Evolutionary conservation across 2,329 filamentous ascomycete genomes (phyloP).

Genomic region (Akanthomyces uredinophilus): DNA sequence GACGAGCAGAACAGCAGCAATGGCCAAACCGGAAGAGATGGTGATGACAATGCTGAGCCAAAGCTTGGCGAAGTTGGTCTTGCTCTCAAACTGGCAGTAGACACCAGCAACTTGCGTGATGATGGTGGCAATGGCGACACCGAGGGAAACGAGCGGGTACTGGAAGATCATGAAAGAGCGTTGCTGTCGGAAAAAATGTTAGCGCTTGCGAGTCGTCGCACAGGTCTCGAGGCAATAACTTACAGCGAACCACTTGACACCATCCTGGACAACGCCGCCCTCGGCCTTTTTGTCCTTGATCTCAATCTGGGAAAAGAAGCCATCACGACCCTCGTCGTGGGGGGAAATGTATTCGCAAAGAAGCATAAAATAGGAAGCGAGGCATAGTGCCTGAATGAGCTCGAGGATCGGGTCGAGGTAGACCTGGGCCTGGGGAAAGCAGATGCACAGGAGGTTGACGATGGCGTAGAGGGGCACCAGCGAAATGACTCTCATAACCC

Average conservation of each 20-base stretch:
- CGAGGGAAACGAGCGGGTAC: conserved; percentile 31
- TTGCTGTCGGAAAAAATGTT: conserved; percentile 17
- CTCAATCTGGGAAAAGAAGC: conserved; percentile 33
- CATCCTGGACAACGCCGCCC: conserved; percentile 21
- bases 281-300: conserved; percentile 24
- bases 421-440: conserved; percentile 31
- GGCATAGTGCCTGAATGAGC: conserved; percentile 34
- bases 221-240: conserved; percentile 1
- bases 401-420: conserved; percentile 37
- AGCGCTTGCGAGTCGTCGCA: neutral
- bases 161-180: conserved; percentile 35
- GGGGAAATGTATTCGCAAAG: conserved; percentile 38
- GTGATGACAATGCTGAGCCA: conserved; percentile 27
- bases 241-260: conserved; percentile 29
- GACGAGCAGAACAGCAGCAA: conserved; percentile 23
- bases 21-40: conserved; percentile 21
- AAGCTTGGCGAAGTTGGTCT: conserved; percentile 26
- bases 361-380: conserved; percentile 40
- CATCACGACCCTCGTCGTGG: conserved; percentile 26
- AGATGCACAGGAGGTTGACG: conserved; percentile 33
- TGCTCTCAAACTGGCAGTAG: conserved; percentile 27
- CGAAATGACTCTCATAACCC: conserved; percentile 37
- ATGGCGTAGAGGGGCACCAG: conserved; percentile 37
- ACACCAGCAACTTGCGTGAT: conserved; percentile 25
- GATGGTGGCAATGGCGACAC: conserved; percentile 37